Evolutionary conservation across 805 yeast genomes (phyloP).

Genomic region (Maudiozyma serrabonitensis): DNA sequence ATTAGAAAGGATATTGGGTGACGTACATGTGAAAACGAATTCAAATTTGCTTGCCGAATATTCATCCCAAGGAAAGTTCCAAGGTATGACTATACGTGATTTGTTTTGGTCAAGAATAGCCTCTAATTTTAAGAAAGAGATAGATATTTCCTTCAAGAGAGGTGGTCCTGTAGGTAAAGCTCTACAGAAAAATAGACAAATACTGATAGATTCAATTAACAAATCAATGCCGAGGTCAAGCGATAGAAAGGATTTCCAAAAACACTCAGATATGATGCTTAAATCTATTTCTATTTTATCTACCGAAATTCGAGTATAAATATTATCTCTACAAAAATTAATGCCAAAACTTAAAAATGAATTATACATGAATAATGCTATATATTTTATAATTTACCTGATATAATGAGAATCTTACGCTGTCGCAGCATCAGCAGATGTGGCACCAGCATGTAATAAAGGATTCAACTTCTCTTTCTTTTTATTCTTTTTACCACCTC

Average conservation of each 20-base stretch:
- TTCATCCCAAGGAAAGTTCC: slow-evolving; percentile 11
- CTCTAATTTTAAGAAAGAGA: slow-evolving; percentile 20
- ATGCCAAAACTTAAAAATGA: background rate
- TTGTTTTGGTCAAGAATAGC: slow-evolving; percentile 23
- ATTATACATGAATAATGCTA: background rate
- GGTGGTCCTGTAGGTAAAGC: slow-evolving; percentile 31
- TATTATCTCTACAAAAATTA: background rate
- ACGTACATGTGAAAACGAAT: slow-evolving; percentile 4
- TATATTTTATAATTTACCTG: background rate
- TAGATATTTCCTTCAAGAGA: slow-evolving; percentile 24
- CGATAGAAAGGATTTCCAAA: slow-evolving; percentile 8
- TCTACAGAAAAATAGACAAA: slow-evolving; percentile 13
- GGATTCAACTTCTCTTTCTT: slow-evolving; percentile 14
- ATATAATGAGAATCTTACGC: background rate
- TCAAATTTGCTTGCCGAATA: slow-evolving; percentile 14
- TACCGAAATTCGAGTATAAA: background rate
- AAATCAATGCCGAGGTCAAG: slow-evolving; percentile 10
- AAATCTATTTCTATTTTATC: slow-evolving; percentile 14
- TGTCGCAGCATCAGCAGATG: background rate
- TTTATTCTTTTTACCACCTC: slow-evolving; percentile 31
- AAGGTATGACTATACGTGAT: slow-evolving; percentile 11
- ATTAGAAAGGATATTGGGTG: slow-evolving; percentile 14
- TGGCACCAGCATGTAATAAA: slow-evolving; percentile 14
- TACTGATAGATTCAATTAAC: slow-evolving; percentile 15
- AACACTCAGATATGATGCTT: slow-evolving; percentile 14